These are phyloP conservation scores for Lichtheimia ornata DNA, from an alignment of 371 early-diverging fungal genomes.

Conservation along the genomic window DNA sequence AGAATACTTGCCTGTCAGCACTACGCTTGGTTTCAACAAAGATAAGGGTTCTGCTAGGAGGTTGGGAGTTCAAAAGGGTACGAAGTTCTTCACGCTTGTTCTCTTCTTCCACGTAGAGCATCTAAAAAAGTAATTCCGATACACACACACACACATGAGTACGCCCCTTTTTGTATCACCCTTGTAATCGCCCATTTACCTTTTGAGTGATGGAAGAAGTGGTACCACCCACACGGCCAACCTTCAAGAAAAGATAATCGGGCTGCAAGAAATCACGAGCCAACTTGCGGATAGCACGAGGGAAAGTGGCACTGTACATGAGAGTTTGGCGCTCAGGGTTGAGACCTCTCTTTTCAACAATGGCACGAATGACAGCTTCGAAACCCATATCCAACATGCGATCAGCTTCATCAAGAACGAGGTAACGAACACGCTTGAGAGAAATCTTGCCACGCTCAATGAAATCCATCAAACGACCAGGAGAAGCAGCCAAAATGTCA, in stretches of 20 bases:
- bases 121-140: constrained; percentile 65
- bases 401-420: constrained; percentile 98
- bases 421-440: constrained; percentile 79
- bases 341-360: constrained; percentile 79
- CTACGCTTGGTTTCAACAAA: constrained; percentile 84
- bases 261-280: constrained; percentile 91
- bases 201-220: constrained; percentile 54
- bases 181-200: constrained; percentile 11
- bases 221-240: constrained; percentile 59
- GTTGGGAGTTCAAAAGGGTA: constrained; percentile 35
- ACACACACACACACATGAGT: not conserved
- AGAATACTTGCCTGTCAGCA: constrained; percentile 71
- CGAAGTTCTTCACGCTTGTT: constrained; percentile 50
- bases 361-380: constrained; percentile 91
- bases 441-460: constrained; percentile 78
- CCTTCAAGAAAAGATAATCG: constrained; percentile 45
- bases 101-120: constrained; percentile 73
- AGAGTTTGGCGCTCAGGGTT: constrained; percentile 93
- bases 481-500: constrained; percentile 97
- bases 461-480: constrained; percentile 97
- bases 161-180: constrained; percentile 63
- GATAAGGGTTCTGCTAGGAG: constrained; percentile 72
- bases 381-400: constrained; percentile 99
- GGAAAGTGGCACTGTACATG: constrained; percentile 99
- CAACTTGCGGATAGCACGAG: constrained; percentile 86